Percentiles rank a stretch among this genome's conserved stretches.
These are phyloP conservation scores for Sarocladium brachiariae DNA, from an alignment of 2,329 filamentous ascomycete genomes.

Conservation along the genomic window DNA sequence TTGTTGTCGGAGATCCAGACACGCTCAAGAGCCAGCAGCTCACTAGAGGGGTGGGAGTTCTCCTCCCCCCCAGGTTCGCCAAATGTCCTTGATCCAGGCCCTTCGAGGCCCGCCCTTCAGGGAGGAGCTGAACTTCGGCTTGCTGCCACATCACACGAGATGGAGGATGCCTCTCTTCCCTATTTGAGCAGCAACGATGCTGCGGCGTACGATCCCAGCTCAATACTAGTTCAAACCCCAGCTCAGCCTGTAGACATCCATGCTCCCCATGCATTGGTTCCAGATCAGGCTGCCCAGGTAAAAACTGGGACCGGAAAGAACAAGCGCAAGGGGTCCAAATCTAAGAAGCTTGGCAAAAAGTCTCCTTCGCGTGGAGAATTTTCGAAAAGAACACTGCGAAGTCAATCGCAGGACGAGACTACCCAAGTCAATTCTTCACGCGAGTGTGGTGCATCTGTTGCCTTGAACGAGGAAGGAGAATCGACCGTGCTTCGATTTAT, in stretches of 20 bases:
- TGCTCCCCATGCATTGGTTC: too few relatives aligned
- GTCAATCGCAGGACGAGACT: not conserved
- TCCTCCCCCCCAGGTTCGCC: constrained; percentile 53
- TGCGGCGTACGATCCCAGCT: not conserved
- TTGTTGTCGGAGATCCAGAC: constrained; percentile 46
- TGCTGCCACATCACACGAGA: not conserved
- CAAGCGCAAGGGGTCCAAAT: constrained; percentile 7
- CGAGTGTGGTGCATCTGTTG: constrained; percentile 25
- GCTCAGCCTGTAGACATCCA: too few relatives aligned
- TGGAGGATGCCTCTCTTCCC: not conserved
- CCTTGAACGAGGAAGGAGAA: constrained; percentile 38
- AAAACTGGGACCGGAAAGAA: not conserved
- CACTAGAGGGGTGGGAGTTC: constrained; percentile 42
- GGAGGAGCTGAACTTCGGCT: not conserved
- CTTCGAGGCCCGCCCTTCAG: not conserved
- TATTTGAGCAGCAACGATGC: not conserved
- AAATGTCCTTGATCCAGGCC: constrained; percentile 9
- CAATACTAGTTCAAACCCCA: not conserved
- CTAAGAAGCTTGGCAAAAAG: constrained; percentile 11
- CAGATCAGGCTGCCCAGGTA: not conserved
- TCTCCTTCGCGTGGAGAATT: constrained; percentile 13
- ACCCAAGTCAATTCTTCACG: not conserved
- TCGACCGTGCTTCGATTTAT: constrained; percentile 40
- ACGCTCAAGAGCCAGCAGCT: constrained; percentile 30
- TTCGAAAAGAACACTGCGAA: constrained; percentile 11